Base-by-base conservation (phyloP, 2,329 filamentous ascomycete species). In the Hypoxylon rubiginosum region DNA sequence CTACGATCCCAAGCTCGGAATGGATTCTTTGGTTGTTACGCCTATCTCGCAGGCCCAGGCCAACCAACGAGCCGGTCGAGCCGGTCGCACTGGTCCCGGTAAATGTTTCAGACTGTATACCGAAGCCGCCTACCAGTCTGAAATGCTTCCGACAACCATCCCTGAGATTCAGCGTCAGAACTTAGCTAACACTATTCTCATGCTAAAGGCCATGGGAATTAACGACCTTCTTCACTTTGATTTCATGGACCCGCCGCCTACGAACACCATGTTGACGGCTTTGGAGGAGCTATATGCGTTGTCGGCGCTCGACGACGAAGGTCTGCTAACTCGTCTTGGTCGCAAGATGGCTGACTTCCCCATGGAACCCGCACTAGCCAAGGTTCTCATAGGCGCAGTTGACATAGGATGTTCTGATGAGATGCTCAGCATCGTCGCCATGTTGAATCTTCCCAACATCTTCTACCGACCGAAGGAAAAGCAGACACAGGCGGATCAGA, bases 161-260 rank as follows among this genome's bases (percentile, higher is more conserved):
- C 96, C 96, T 0, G 96, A 98, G 74, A 99, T 99, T 55, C 96
- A 99, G 77, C 87, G 96, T 1, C 93, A 97, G 78, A 99, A 99
- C 74, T 77, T 99, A 57, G 92, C 93, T 0, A 90, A 92, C 72
- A 97, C 95, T 0, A 98, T 99, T 78, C 86, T 99, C 50, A 97
- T 97, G 92, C 87, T 99, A 54, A 99, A 99, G 78, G 96, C 96
- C 0, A 98, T 99, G 94, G 96, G 97, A 2, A 98, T 99, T 79
- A 98, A 99, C 76, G 96, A 99, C 76, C 84, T 99, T 1, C 85
- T 99, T 11, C 94, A 97, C 76, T 99, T 99, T 75, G 95, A 98
- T 80, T 99, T 99, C 74, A 98, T 99, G 95, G 96, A 99, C 74
- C 94, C 96, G 0, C 96, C 96, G 0, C 96, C 96, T 0, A 96